Conservation (phyloP, 1,139 yeast species). For the Taphrina flavorubra region DNA sequence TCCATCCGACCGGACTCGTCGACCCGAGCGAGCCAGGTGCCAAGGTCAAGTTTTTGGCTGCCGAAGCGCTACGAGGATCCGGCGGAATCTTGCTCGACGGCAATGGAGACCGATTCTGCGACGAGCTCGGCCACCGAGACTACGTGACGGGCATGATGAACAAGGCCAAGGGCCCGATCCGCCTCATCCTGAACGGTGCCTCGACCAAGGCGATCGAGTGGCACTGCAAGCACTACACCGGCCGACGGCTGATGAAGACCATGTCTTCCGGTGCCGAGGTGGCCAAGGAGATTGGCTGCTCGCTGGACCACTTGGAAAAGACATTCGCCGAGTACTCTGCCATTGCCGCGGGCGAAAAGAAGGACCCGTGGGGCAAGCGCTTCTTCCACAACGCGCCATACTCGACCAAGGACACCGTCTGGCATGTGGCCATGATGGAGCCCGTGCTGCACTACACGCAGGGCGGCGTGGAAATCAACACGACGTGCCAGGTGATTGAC, state of each 20-base stretch:
- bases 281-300: constrained; percentile 56
- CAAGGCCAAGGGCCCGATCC: constrained; percentile 60
- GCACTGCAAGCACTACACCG: constrained; percentile 59
- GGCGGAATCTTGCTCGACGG: constrained; percentile 73
- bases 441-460: constrained; percentile 84
- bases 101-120: constrained; percentile 70
- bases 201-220: constrained; percentile 59
- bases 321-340: constrained; percentile 58
- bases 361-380: constrained; percentile 60
- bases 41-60: constrained; percentile 71
- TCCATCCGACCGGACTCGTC: constrained; percentile 81
- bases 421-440: constrained; percentile 64
- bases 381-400: constrained; percentile 62
- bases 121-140: constrained; percentile 74
- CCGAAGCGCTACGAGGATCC: constrained; percentile 77
- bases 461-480: constrained; percentile 80
- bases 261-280: constrained; percentile 59
- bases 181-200: constrained; percentile 58
- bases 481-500: constrained; percentile 60
- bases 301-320: constrained; percentile 51
- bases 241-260: constrained; percentile 67
- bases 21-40: constrained; percentile 63
- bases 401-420: constrained; percentile 48
- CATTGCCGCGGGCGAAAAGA: constrained; percentile 57
- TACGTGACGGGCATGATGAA: constrained; percentile 68